Evolutionary conservation across 805 yeast species (phyloP), one percentile per base, ranked within the genome.

Genomic region (Diddensiella santjacobensis): DNA sequence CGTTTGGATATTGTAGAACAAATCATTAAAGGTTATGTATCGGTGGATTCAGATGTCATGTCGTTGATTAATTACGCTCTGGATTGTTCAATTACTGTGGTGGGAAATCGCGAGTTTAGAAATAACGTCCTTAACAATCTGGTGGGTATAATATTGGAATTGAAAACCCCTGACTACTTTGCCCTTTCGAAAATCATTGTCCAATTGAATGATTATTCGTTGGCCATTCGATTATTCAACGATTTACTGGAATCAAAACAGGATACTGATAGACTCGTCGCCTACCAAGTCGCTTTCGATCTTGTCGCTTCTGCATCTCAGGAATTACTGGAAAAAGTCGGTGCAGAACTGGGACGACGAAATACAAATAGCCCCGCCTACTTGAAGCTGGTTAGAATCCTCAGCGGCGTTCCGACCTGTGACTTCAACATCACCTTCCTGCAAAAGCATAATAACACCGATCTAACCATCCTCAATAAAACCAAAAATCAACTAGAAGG

Each of bases 221-320:
- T 86, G 55, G 95, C 96, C 3, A 73, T 80, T 33, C 72, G 75
- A 47, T 70, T 89, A 41, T 87, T 91, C 66, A 75, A 77, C 57
- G 77, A 77, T 50, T 72, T 87, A 52, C 61, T 87, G 36, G 57
- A 57, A 10, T 65, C 62, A 10, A 67, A 71, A n/a, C 67, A 74
- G 43, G 66, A 65, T 29, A 64, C 72, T 17, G 77, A 74, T 53
- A 66, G 63, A 42, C 72, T 80, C 54, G 73, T 85, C 51, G 95
- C 95, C 2, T 87, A 80, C 67, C 99, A 93, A 72, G 87, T 91
- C 46, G 97, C 97, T 1, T 93, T 93, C 66, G 99, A 93, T 66
- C 77, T 93, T 51, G 97, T 90, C 4, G 82, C 81, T 47, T 82
- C 95, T 13, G 96, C 96, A 0, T 79, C 96, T 4, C 98, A 91